These are phyloP conservation scores for Lolium perenne DNA, from an alignment of 176 grass and related monocot species.

Conservation along the genomic window DNA sequence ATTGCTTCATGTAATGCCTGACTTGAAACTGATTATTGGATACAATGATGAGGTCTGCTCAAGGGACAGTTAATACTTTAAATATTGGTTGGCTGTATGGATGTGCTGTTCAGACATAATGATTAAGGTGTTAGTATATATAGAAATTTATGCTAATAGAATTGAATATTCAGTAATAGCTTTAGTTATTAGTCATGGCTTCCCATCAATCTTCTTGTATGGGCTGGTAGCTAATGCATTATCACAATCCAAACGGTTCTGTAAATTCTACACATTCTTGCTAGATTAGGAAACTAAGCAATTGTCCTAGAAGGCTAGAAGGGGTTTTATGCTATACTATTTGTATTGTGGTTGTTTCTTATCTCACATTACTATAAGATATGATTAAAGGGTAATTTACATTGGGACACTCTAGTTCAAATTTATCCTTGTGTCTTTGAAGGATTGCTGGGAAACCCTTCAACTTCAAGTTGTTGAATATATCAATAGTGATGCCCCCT, in stretches of 20 bases:
- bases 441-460: slow-evolving; percentile 86
- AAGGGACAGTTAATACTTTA: background rate
- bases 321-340: background rate
- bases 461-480: slow-evolving; percentile 94
- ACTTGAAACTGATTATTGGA: background rate
- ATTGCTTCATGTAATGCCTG: slow-evolving; percentile 12
- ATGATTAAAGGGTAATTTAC: slow-evolving; percentile 8
- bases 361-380: slow-evolving; percentile 1
- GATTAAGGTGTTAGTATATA: background rate
- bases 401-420: slow-evolving; percentile 16
- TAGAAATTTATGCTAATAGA: slow-evolving; percentile 1
- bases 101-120: background rate
- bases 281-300: slow-evolving; percentile 12
- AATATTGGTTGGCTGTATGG: slow-evolving; percentile 25
- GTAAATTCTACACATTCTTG: slow-evolving; percentile 12
- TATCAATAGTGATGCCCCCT: slow-evolving; percentile 90
- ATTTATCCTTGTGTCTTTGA: slow-evolving; percentile 25
- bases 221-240: background rate
- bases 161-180: background rate
- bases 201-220: slow-evolving; percentile 11
- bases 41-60: background rate
- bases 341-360: slow-evolving; percentile 19
- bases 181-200: background rate
- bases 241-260: slow-evolving; percentile 11
- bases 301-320: background rate